Percentiles rank a stretch among this genome's conserved stretches.
phyloP scores from a whole-genome alignment of 331 rosid species.

The Dryas integrifolia region DNA sequence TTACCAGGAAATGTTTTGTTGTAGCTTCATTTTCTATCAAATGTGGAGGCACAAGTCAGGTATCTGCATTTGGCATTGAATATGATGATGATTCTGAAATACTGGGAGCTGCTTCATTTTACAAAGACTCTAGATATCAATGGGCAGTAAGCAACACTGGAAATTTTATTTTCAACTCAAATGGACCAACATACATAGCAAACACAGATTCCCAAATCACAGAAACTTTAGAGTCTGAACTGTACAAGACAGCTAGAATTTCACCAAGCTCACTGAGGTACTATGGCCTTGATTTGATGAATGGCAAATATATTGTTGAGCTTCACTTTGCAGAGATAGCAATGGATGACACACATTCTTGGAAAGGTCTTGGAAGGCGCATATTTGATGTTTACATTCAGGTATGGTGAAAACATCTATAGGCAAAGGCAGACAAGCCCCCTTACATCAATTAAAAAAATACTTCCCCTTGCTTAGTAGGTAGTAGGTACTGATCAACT shows the following conservation, averaged over 20 bases:
- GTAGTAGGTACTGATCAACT: too few species aligned
- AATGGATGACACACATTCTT: conserved; percentile 33
- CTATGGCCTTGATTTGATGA: conserved; percentile 30
- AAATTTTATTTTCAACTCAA: conserved; percentile 29
- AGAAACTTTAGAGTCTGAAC: conserved; percentile 29
- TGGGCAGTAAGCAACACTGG: conserved; percentile 39
- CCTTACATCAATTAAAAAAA: too few species aligned
- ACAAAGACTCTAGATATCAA: conserved; percentile 15
- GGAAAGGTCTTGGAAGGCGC: conserved; percentile 45
- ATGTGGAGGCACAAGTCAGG: conserved; percentile 29
- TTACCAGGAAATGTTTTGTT: neutral
- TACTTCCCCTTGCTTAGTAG: too few species aligned
- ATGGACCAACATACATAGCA: conserved; percentile 28
- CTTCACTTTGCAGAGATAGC: conserved; percentile 43
- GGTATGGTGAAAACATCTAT: conserved; percentile 15
- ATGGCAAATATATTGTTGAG: conserved; percentile 30
- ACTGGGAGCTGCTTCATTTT: conserved; percentile 33
- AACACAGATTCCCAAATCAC: conserved; percentile 31
- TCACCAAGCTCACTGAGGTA: conserved; percentile 42
- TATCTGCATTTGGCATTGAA: conserved; percentile 26
- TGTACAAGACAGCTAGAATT: conserved; percentile 36
- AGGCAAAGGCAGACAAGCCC: too few species aligned
- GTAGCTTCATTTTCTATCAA: conserved; percentile 39
- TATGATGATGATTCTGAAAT: conserved; percentile 33
- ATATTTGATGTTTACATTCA: conserved; percentile 39